Conservation (phyloP, 257 asterid species). For the Striga asiatica region DNA sequence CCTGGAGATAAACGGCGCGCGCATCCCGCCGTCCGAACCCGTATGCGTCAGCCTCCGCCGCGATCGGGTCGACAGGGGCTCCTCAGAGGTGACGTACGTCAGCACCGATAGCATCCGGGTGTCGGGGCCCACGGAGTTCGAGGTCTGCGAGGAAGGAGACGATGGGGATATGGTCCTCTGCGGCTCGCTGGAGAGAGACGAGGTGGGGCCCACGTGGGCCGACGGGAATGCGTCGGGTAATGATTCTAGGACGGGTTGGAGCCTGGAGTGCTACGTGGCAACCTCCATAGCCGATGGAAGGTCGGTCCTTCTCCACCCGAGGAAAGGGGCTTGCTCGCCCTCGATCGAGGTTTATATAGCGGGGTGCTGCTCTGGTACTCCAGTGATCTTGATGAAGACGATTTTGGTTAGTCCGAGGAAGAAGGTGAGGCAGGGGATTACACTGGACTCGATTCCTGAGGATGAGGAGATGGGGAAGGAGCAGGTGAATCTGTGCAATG, state of each 20-base stretch:
- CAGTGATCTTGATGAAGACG: conserved; percentile 61
- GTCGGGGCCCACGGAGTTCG: conserved; percentile 70
- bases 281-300: conserved; percentile 30
- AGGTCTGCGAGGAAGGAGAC: conserved; percentile 50
- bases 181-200: conserved; percentile 64
- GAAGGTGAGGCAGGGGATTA: conserved; percentile 49
- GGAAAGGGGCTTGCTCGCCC: conserved; percentile 39
- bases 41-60: conserved; percentile 55
- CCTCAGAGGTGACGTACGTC: conserved; percentile 76
- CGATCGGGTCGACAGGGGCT: conserved; percentile 60
- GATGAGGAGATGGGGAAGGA: conserved; percentile 66
- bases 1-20: conserved; percentile 53
- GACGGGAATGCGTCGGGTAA: conserved; percentile 31
- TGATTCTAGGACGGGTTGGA: conserved; percentile 58
- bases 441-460: conserved; percentile 74
- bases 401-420: conserved; percentile 56
- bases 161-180: conserved; percentile 52
- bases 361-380: conserved; percentile 69
- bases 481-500: conserved; percentile 28
- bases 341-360: conserved; percentile 74
- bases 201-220: conserved; percentile 35
- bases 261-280: conserved; percentile 61
- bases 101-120: conserved; percentile 61
- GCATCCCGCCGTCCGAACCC: conserved; percentile 45
- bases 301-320: conserved; percentile 41